Evolutionary conservation across 2,329 filamentous ascomycete genomes (phyloP), one percentile per base, ranked within the genome.

Genomic region (Dryadomyces sulphureus): DNA sequence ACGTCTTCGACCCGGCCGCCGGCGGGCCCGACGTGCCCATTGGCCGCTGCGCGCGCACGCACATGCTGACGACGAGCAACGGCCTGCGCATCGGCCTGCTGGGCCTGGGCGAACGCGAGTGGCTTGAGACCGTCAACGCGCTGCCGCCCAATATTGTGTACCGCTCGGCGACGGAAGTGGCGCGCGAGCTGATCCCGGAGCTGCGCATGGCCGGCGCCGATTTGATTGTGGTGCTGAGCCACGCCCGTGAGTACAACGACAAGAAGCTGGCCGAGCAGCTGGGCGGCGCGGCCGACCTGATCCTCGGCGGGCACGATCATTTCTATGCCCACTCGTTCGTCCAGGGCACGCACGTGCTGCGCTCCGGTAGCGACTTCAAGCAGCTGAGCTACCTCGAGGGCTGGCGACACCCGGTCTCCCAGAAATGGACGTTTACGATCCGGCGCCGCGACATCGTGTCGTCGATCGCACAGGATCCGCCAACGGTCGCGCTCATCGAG

Each of bases 331-430:
- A 94, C 62, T 75, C 71, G 46, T 57, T 88, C 46, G 73, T 92
- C 60, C 88, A 89, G 50, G 81, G 81, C 8, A 84, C 77, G 0
- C 88, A 94, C 56, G 76, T 94, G 3, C 67, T 95, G n/a, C 77
- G 89, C 2, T 93, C 85, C 0, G 88, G 89, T 0, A 86, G 81
- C 17, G 89, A 95, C 60, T 95, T 94, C 65, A 93, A 92, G 63
- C 84, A 95, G 59, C 67, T 94, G 30, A 92, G 84, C 58, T 94
- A 94, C 57, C 73, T 95, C 45, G 85, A 94, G 60, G 83, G 77
- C 1, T 75, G 84, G 54, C 70, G 76, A 20, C 77, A 72, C 51
- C 48, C 59, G 1, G 60, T 64, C 25, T 67, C 61, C 3, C 54
- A 66, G 56, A 55, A 57, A 56, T 94, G 87, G 87, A 77, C 90